These are phyloP conservation scores for Saprolegnia diclina DNA, from an alignment of 352 stramenopile genomes.

Conservation along the genomic window DNA sequence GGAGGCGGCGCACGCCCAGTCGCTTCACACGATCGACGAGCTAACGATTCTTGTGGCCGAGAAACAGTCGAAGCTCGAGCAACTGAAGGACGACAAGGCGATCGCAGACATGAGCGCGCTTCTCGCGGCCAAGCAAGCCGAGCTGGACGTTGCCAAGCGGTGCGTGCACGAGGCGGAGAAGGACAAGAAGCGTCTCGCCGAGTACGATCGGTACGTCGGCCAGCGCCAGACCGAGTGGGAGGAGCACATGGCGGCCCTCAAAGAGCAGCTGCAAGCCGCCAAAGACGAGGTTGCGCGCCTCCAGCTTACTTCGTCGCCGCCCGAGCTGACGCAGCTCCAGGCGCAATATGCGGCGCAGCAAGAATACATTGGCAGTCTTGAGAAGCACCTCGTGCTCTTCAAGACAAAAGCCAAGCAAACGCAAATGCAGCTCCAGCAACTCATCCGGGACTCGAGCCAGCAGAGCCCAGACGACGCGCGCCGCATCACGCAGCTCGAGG, in stretches of 20 bases:
- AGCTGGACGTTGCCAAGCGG: slow-evolving; percentile 14
- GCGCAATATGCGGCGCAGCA: slow-evolving; percentile 69
- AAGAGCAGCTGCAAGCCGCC: slow-evolving; percentile 28
- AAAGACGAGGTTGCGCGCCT: slow-evolving; percentile 32
- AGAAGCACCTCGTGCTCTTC: slow-evolving; percentile 84
- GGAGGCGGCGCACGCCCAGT: slow-evolving; percentile 35
- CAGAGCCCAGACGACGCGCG: slow-evolving; percentile 35
- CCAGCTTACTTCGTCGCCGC: too few relatives aligned
- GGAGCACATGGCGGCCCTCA: slow-evolving; percentile 25
- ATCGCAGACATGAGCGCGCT: slow-evolving; percentile 23
- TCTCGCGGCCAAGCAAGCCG: neutral
- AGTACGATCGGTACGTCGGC: slow-evolving; percentile 25
- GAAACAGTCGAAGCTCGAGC: slow-evolving; percentile 3
- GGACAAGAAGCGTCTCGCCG: slow-evolving; percentile 23
- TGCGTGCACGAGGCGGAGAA: slow-evolving; percentile 15
- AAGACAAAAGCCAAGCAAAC: slow-evolving; percentile 83
- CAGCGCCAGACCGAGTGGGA: slow-evolving; percentile 24
- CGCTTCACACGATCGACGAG: slow-evolving; percentile 40
- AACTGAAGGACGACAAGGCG: slow-evolving; percentile 6
- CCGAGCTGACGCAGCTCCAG: slow-evolving; percentile 40
- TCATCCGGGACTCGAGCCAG: slow-evolving; percentile 56
- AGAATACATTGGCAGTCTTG: slow-evolving; percentile 73
- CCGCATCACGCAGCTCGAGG: slow-evolving; percentile 65
- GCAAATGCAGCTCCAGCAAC: slow-evolving; percentile 72
- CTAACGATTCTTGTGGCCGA: slow-evolving; percentile 27